Evolutionary conservation across 2,329 filamentous ascomycete species (phyloP).

Genomic region (Calonectria pseudoreteaudii): DNA sequence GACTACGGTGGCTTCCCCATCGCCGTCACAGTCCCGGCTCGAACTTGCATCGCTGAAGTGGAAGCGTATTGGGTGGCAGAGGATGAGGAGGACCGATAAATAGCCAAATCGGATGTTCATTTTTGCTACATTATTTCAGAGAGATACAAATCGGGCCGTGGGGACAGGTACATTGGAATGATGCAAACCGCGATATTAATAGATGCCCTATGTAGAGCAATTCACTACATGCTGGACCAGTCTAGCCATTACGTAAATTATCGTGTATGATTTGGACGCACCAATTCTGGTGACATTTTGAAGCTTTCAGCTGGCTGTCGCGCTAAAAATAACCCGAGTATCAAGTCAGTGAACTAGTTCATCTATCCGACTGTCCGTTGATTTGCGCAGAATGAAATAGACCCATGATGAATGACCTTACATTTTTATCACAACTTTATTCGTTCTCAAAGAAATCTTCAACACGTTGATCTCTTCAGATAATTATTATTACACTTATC

Average conservation of each 20-base stretch:
- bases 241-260: neutral
- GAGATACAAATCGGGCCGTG: neutral
- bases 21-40: constrained; percentile 63
- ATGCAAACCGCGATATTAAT: neutral
- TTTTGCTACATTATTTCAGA: neutral
- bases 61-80: constrained; percentile 51
- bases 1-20: constrained; percentile 69
- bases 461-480: neutral
- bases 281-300: neutral
- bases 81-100: constrained; percentile 40
- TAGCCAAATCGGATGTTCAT: no score
- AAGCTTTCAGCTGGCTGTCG: neutral
- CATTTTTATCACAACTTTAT: neutral
- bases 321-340: neutral
- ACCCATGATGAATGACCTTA: neutral
- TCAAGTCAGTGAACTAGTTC: neutral
- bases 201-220: neutral
- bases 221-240: neutral
- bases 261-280: neutral
- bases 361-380: no score
- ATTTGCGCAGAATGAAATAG: no score
- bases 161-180: neutral
- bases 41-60: constrained; percentile 59
- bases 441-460: fast-evolving
- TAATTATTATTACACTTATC: neutral